Evolutionary conservation across 2,329 filamentous ascomycete species (phyloP).

Genomic region (Graphium sp.): DNA sequence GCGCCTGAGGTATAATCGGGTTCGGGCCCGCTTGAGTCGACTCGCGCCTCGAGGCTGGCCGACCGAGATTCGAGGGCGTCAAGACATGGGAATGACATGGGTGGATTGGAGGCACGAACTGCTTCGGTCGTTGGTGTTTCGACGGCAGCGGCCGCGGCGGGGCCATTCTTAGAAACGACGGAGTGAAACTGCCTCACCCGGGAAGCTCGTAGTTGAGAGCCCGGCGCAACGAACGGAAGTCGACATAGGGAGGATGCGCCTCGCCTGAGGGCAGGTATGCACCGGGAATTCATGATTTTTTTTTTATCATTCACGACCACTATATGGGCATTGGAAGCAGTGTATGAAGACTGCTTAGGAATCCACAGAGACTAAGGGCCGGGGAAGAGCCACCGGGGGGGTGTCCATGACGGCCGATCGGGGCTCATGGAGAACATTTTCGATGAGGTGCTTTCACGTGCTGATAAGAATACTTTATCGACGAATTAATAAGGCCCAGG

Average conservation of each 20-base stretch:
- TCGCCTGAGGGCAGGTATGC: neutral
- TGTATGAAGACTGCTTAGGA: constrained; percentile 2
- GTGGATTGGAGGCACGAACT: constrained; percentile 50
- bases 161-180: constrained; percentile 2
- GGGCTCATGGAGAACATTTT: constrained; percentile 1
- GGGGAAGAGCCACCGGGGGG: too few relatives aligned
- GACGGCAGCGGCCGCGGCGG: constrained; percentile 2
- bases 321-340: too few relatives aligned
- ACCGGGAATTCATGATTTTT: neutral
- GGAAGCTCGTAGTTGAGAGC: neutral
- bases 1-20: constrained; percentile 84
- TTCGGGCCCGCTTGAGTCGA: constrained; percentile 61
- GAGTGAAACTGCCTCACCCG: neutral
- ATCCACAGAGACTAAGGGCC: neutral
- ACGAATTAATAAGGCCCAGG: neutral
- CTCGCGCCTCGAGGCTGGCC: constrained; percentile 40
- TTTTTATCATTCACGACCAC: too few relatives aligned
- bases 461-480: neutral
- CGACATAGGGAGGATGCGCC: constrained; percentile 2
- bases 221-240: neutral
- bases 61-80: constrained; percentile 70
- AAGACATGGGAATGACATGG: constrained; percentile 79
- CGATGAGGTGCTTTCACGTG: constrained; percentile 6
- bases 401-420: too few relatives aligned
- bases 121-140: constrained; percentile 2